These are phyloP conservation scores for Candida anglica DNA, from an alignment of 805 yeast genomes.

Conservation along the genomic window DNA sequence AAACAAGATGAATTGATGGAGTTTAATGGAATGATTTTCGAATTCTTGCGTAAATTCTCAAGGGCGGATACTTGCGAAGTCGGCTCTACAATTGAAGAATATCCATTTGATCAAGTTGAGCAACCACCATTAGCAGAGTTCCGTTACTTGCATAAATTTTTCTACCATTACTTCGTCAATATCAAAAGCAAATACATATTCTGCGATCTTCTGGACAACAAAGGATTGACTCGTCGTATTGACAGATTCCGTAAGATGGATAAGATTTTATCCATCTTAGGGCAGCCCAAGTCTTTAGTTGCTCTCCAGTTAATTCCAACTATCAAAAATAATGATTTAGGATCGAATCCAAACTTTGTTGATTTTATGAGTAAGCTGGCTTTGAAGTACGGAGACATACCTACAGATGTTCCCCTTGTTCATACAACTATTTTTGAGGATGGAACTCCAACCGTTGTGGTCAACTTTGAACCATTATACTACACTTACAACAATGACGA, in stretches of 20 bases:
- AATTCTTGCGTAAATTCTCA: constrained; percentile 24
- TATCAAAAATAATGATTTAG: constrained; percentile 43
- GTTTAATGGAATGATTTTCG: constrained; percentile 23
- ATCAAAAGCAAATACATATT: constrained; percentile 27
- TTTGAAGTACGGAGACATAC: constrained; percentile 42
- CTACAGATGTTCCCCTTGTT: constrained; percentile 43
- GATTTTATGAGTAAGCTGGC: constrained; percentile 75
- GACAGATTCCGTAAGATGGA: constrained; percentile 40
- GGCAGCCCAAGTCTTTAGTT: constrained; percentile 55
- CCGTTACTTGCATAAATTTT: constrained; percentile 37
- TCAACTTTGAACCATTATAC: constrained; percentile 37
- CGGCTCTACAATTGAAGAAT: constrained; percentile 6
- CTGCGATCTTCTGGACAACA: constrained; percentile 11
- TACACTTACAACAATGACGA: constrained; percentile 34
- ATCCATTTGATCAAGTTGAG: constrained; percentile 20
- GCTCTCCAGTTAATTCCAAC: constrained; percentile 55
- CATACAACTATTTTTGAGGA: constrained; percentile 66
- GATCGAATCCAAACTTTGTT: constrained; percentile 49
- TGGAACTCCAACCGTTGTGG: constrained; percentile 65
- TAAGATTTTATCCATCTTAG: constrained; percentile 42
- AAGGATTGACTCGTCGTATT: constrained; percentile 18
- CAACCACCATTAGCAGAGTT: constrained; percentile 33
- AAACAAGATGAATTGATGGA: constrained; percentile 35
- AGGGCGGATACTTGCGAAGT: constrained; percentile 2
- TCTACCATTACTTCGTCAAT: constrained; percentile 29